These are phyloP conservation scores for Firmiana major DNA, from an alignment of 345 rosid genomes.

Conservation along the genomic window DNA sequence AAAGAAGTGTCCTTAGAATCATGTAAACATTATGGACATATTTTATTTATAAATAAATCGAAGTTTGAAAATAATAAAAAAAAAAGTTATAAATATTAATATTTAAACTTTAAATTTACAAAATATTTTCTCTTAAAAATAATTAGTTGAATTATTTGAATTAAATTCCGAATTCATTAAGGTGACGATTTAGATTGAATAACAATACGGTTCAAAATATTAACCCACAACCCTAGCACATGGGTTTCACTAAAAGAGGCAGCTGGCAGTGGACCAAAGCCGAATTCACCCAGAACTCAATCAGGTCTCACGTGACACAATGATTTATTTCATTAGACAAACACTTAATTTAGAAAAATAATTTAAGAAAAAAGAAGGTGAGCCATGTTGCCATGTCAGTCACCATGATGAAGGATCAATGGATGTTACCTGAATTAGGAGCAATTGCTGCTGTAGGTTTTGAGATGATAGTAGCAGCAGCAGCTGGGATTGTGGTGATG, in stretches of 20 bases:
- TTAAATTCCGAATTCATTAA: no score
- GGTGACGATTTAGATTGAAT: neutral
- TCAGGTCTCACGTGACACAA: constrained; percentile 49
- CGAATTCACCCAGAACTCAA: neutral
- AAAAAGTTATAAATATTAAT: no score
- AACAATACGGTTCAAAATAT: neutral
- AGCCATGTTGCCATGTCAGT: constrained; percentile 23
- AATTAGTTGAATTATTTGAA: no score
- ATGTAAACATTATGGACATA: neutral
- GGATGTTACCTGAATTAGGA: constrained; percentile 52
- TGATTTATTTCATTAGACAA: constrained; percentile 28
- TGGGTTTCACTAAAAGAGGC: constrained; percentile 17
- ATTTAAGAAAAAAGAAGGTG: neutral
- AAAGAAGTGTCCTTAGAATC: neutral
- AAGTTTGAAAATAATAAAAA: no score
- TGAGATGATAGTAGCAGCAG: constrained; percentile 32
- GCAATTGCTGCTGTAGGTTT: constrained; percentile 56
- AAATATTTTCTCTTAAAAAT: no score
- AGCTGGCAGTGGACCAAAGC: constrained; percentile 25
- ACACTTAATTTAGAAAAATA: neutral
- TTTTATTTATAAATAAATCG: no score
- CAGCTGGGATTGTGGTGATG: constrained; percentile 33
- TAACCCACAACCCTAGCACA: constrained; percentile 13
- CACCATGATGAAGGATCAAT: neutral
- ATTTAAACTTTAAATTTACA: no score